Conservation (phyloP, 164 flowering plant genomes). For the Echeveria elegans region DNA sequence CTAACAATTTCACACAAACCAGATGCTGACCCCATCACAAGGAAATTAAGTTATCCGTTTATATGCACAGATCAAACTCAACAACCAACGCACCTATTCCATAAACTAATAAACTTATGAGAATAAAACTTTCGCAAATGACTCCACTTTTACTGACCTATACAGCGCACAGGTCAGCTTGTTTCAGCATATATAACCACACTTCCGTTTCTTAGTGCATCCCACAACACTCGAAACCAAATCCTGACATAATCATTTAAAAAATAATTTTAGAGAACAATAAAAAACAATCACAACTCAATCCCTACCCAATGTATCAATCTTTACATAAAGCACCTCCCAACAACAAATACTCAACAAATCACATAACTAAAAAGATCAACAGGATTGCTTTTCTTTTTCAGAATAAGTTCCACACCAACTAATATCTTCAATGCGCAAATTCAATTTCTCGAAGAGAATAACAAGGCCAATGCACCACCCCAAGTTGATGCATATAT, state of each 20-base stretch:
- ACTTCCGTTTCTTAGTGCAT: background rate
- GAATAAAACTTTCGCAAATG: background rate
- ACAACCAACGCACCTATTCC: background rate
- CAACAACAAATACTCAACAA: too few species aligned
- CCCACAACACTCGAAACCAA: slow-evolving; percentile 3
- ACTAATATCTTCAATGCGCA: too few species aligned
- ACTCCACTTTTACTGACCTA: background rate
- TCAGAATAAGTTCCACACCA: background rate
- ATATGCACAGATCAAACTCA: background rate
- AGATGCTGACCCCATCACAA: slow-evolving; percentile 25
- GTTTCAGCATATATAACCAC: background rate
- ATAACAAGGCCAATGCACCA: too few species aligned
- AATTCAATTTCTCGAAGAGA: too few species aligned
- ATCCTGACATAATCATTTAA: slow-evolving; percentile 15
- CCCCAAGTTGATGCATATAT: too few species aligned
- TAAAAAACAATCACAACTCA: background rate
- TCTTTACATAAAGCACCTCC: background rate
- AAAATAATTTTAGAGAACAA: background rate
- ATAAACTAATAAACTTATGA: background rate
- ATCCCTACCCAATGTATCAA: background rate
- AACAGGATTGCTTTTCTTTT: background rate
- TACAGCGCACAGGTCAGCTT: background rate
- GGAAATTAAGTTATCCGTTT: background rate
- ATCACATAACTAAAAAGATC: background rate
- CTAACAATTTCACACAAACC: slow-evolving; percentile 45